Evolutionary conservation across 139 green algal species (phyloP), one percentile per base, ranked within the genome.

Genomic region (Haematococcus sp.): DNA sequence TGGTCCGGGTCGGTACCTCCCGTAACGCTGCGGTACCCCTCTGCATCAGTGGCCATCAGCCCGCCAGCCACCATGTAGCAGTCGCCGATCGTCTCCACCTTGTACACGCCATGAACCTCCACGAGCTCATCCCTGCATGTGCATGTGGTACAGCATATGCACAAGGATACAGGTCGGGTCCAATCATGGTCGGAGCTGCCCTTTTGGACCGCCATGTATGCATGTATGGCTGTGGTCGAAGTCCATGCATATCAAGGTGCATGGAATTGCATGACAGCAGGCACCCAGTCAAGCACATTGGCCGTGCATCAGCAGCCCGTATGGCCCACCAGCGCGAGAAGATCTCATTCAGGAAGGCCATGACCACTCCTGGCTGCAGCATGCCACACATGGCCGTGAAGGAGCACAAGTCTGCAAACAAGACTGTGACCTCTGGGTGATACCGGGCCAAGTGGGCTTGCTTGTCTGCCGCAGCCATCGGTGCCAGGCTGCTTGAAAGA

Each of bases 71-170:
- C 58, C 74, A 80, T 80, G 59, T 80, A 80, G 67, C 74, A 80
- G 66, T 80, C 74, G 61, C 73, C 74, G 20, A 80, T 80, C 43
- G 74, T 80, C 66, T 79, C 74, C 28, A 79, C 74, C 25, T 80
- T 80, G 74, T 80, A 80, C 32, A 80, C 74, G 22, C 72, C 67
- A 33, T 71, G 68, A 35, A 40, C 1, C 35, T 60, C 32, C 54
- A 79, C 64, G 64, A 79, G 66, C 54, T 33, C 33, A 46, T 79
- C 74, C 40, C 40, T 49, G 40, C 40, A n/a, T n/a, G n/a, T n/a
- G n/a, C n/a, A n/a, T n/a, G n/a, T n/a, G n/a, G n/a, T n/a, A n/a
- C n/a, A n/a, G n/a, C n/a, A n/a, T n/a, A n/a, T n/a, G n/a, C n/a
- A n/a, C n/a, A n/a, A n/a, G n/a, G n/a, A n/a, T n/a, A n/a, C n/a